Evolutionary conservation across 108 stramenopile genomes (phyloP).

Genomic region (Nannochloropsis granulata): DNA sequence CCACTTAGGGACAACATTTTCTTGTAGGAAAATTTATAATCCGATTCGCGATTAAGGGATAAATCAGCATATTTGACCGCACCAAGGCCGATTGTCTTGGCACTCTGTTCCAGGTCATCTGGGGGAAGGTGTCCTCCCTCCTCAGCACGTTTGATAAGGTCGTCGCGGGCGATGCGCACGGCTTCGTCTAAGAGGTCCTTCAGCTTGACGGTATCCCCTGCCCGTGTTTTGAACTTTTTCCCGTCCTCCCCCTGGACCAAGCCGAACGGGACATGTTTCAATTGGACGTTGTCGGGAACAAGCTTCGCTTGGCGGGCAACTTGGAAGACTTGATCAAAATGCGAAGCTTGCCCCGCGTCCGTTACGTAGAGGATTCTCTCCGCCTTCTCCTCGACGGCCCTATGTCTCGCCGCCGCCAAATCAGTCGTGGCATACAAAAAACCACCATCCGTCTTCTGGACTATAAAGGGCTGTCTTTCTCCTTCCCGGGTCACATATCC

Average conservation of each 20-base stretch:
- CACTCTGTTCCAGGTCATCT: neutral
- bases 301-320: conserved; percentile 17
- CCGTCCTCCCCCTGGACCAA: conserved; percentile 84
- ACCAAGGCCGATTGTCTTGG: conserved; percentile 26
- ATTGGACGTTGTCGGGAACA: conserved; percentile 1
- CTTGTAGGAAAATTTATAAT: conserved; percentile 41
- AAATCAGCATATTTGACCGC: conserved; percentile 42
- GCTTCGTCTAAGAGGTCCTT: conserved; percentile 94
- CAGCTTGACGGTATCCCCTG: conserved; percentile 93
- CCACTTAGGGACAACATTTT: conserved; percentile 42
- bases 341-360: conserved; percentile 55
- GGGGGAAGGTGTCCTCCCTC: neutral
- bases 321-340: conserved; percentile 26
- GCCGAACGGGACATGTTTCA: conserved; percentile 93
- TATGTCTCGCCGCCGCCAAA: conserved; percentile 88
- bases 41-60: conserved; percentile 37
- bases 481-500: conserved; percentile 17
- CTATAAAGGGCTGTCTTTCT: conserved; percentile 57
- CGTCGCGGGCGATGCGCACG: conserved; percentile 35
- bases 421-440: conserved; percentile 88
- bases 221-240: conserved; percentile 96
- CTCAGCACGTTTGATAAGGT: conserved; percentile 9
- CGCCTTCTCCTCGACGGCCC: conserved; percentile 49
- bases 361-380: conserved; percentile 86
- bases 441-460: conserved; percentile 85